A percentile compares a stretch with the other conserved stretches of the same genome.
Evolutionary conservation across 305 asterid genomes (phyloP).

Genomic region (Fraxinus ornus): DNA sequence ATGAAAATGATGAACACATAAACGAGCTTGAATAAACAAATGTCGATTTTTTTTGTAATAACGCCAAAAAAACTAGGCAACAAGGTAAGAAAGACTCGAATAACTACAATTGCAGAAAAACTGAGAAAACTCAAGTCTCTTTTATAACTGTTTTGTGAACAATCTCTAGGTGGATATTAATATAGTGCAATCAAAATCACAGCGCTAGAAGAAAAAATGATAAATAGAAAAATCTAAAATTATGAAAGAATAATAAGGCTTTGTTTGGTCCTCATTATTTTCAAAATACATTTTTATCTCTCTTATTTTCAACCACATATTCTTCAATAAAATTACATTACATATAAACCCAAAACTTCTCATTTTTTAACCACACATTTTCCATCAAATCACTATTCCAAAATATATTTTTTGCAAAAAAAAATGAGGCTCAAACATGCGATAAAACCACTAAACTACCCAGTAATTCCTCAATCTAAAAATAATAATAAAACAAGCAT

Average conservation of each 20-base stretch:
- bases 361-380: too few species aligned
- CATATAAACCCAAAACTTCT: too few species aligned
- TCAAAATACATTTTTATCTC: too few species aligned
- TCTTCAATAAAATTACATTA: too few species aligned
- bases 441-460: not conserved
- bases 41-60: not conserved
- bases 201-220: not conserved
- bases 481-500: not conserved
- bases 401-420: too few species aligned
- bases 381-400: too few species aligned
- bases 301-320: too few species aligned
- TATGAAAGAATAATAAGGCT: not conserved
- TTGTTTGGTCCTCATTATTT: too few species aligned
- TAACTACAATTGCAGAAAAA: not conserved
- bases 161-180: not conserved
- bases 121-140: not conserved
- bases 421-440: too few species aligned
- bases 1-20: not conserved
- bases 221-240: not conserved
- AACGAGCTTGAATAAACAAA: not conserved
- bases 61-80: not conserved
- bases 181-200: not conserved
- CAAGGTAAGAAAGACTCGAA: not conserved
- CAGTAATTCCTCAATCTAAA: not conserved
- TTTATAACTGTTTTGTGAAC: not conserved